Conservation (phyloP, 2,329 filamentous ascomycete genomes). For the Pseudogymnoascus sp. region DNA sequence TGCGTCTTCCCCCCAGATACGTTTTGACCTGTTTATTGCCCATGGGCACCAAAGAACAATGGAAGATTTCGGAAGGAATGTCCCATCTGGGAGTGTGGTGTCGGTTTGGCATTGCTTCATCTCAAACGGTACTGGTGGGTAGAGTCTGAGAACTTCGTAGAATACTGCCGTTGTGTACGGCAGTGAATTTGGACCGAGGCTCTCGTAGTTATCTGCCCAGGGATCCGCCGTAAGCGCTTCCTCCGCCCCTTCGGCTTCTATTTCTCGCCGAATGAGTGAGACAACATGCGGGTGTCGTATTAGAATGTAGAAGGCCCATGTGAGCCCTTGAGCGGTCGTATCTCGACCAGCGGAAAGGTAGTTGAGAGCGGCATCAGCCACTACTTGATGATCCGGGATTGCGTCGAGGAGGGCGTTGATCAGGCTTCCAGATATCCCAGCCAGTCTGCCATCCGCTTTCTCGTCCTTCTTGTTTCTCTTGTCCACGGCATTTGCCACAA, state of each 20-base stretch:
- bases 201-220: conserved; percentile 13
- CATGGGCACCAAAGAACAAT: conserved; percentile 57
- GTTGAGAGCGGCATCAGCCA: conserved; percentile 57
- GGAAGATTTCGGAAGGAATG: conserved; percentile 43
- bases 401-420: conserved; percentile 52
- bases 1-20: conserved; percentile 49
- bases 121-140: conserved; percentile 58
- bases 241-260: conserved; percentile 18
- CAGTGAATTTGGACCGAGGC: conserved; percentile 29
- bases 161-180: conserved; percentile 55
- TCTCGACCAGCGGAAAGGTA: conserved; percentile 57
- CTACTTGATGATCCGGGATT: conserved; percentile 45
- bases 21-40: conserved; percentile 51
- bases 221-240: conserved; percentile 13
- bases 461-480: conserved; percentile 26
- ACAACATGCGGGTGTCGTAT: conserved; percentile 40
- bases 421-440: conserved; percentile 44
- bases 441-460: conserved; percentile 24
- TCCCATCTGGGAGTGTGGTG: conserved; percentile 51
- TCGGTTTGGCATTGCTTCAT: conserved; percentile 49
- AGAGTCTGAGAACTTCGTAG: conserved; percentile 53
- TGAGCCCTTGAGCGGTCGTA: conserved; percentile 56
- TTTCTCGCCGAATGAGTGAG: conserved; percentile 36
- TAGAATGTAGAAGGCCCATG: conserved; percentile 55
- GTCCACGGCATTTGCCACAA: conserved; percentile 47